Conservation (phyloP, 345 rosid species). For the Salix exigua region DNA sequence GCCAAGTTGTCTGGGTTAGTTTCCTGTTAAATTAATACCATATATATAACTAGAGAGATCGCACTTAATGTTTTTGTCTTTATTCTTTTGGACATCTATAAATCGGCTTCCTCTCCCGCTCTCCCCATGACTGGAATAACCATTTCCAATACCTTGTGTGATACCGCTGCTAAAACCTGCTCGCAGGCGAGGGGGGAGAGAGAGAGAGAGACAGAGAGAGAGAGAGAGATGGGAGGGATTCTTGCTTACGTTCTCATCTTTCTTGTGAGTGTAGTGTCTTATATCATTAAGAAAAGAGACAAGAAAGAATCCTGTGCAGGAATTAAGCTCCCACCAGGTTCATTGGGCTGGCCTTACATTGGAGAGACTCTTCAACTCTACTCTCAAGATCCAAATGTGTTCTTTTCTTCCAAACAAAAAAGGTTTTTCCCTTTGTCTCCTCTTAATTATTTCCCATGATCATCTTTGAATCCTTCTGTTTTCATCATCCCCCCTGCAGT, state of each 20-base stretch:
- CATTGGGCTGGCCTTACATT: slow-evolving; percentile 70
- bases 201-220: background rate
- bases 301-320: slow-evolving; percentile 15
- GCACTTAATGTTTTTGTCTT: background rate
- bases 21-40: background rate
- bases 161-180: background rate
- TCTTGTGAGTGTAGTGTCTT: slow-evolving; percentile 15
- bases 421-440: slow-evolving; percentile 27
- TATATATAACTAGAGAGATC: background rate
- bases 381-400: slow-evolving; percentile 59
- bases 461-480: background rate
- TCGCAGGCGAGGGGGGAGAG: background rate
- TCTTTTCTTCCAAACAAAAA: slow-evolving; percentile 54
- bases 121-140: slow-evolving; percentile 7
- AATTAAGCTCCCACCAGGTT: slow-evolving; percentile 59
- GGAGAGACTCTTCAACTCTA: slow-evolving; percentile 73
- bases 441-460: background rate
- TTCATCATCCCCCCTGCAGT: too few relatives aligned
- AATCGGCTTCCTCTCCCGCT: background rate
- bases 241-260: slow-evolving; percentile 24
- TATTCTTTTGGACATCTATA: slow-evolving; percentile 16
- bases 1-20: background rate
- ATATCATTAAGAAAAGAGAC: slow-evolving; percentile 14
- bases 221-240: slow-evolving; percentile 21
- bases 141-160: background rate